Conservation (phyloP, 2,329 filamentous ascomycete genomes). For the Chaetoscypha palmicola region DNA sequence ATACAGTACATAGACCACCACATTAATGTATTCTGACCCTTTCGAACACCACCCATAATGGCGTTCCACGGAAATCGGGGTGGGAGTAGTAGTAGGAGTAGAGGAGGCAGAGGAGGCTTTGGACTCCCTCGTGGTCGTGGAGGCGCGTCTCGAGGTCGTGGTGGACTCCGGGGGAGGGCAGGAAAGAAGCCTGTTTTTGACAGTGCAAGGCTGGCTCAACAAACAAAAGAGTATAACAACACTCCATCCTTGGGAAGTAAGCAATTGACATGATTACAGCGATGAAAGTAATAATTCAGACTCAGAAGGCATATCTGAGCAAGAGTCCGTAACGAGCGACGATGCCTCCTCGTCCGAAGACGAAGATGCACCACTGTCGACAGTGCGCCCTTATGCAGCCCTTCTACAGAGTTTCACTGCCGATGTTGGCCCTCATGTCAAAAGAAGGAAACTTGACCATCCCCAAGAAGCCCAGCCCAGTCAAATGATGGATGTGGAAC, state of each 20-base stretch:
- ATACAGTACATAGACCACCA: background rate
- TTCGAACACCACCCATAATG: background rate
- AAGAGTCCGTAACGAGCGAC: slow-evolving; percentile 35
- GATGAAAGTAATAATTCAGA: slow-evolving; percentile 27
- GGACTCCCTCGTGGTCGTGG: slow-evolving; percentile 25
- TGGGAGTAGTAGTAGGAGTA: slow-evolving; percentile 22
- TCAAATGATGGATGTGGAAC: background rate
- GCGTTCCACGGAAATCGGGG: slow-evolving; percentile 21
- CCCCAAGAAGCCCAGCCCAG: slow-evolving; percentile 8
- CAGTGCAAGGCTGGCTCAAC: slow-evolving; percentile 39
- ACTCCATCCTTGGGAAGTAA: background rate
- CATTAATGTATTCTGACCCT: background rate
- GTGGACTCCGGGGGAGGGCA: slow-evolving; percentile 28
- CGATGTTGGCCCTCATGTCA: slow-evolving; percentile 40
- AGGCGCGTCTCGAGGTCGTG: slow-evolving; percentile 21
- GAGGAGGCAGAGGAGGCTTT: slow-evolving; percentile 23
- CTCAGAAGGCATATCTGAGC: slow-evolving; percentile 33
- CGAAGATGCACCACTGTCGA: slow-evolving; percentile 32
- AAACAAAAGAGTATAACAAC: slow-evolving; percentile 33
- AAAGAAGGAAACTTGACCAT: slow-evolving; percentile 49
- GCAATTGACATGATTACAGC: slow-evolving; percentile 13
- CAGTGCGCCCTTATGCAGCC: slow-evolving; percentile 47
- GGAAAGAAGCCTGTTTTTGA: slow-evolving; percentile 38
- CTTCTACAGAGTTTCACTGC: slow-evolving; percentile 52
- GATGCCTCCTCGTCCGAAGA: slow-evolving; percentile 43